Evolutionary conservation across 306 rosid species (phyloP), one percentile per base, ranked within the genome.

Genomic region (Luffa aegyptiaca): DNA sequence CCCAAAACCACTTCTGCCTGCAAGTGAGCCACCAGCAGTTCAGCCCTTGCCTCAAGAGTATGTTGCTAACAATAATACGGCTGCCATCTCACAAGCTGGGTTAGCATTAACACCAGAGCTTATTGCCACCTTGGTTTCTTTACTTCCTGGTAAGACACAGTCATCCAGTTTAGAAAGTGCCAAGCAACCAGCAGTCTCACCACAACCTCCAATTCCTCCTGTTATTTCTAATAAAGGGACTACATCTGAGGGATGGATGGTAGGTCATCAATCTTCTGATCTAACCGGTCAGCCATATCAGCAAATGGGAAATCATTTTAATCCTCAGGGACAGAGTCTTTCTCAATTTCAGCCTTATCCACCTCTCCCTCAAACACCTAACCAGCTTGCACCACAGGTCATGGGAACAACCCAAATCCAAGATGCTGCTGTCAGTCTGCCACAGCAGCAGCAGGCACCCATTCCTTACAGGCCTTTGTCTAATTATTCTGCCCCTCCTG

Each of bases 31-130:
- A 74, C 77, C 86, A 75, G 79, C 87, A 76, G 85, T 86, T 86
- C 95, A 91, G 63, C 73, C 92, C n/a, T 80, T 79, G 80, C 84
- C 89, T 46, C 82, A 83, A 42, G 97, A 89, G 20, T 92, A 85
- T 83, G 82, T 87, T 83, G 52, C 90, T 75, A 84, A 81, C 62
- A 84, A 80, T 81, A 84, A 80, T 83, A 64, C 78, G 73, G 83
- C 84, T 61, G 78, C 92, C 80, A 79, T 79, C 59, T 88, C 97
- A 65, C 99, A 91, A 84, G 87, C 94, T 83, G 97, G 96, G 80
- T 90, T 89, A 78, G 33, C 90, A 31, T 85, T 95, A 83, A 95
- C 99, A 13, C 99, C 99, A 3, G 99, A 95, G 88, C 96, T 95
- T 59, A 90, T 95, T 89, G 97, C 97, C 74, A 88, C 97, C 70